phyloP scores from a whole-genome alignment of 495 filamentous ascomycete species.

The Opeltia flavorubescens region DNA sequence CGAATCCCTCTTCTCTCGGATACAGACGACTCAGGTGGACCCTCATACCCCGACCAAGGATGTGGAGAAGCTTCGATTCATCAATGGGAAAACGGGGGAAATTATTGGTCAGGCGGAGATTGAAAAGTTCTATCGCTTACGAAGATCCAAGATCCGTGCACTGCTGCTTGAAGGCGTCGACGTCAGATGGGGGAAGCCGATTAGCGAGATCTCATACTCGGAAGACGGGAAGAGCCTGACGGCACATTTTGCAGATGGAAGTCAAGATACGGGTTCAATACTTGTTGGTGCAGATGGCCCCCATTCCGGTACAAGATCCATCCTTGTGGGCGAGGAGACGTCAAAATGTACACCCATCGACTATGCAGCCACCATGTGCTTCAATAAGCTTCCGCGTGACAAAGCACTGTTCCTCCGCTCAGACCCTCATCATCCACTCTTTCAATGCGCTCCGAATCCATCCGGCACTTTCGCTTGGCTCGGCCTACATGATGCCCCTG shows the following conservation, averaged over 20 bases:
- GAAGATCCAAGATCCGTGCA: slow-evolving; percentile 20
- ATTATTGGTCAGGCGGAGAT: slow-evolving; percentile 17
- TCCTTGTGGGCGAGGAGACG: slow-evolving; percentile 5
- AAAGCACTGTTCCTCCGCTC: slow-evolving; percentile 1
- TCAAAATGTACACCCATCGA: not conserved
- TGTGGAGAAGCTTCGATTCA: slow-evolving; percentile 9
- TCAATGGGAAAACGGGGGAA: slow-evolving; percentile 30
- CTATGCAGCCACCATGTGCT: slow-evolving; percentile 1
- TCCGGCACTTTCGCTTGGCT: not conserved
- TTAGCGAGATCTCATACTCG: slow-evolving; percentile 5
- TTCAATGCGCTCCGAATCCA: not conserved
- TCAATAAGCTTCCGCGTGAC: not conserved
- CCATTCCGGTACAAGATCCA: slow-evolving; percentile 4
- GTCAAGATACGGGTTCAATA: slow-evolving; percentile 4
- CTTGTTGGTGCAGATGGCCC: slow-evolving; percentile 13
- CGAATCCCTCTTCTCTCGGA: slow-evolving; percentile 15
- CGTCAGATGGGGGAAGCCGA: slow-evolving; percentile 11
- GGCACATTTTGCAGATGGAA: slow-evolving; percentile 12
- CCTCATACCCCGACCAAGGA: slow-evolving; percentile 11
- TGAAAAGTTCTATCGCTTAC: slow-evolving; percentile 24
- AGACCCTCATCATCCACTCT: not conserved
- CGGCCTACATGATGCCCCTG: slow-evolving; percentile 23
- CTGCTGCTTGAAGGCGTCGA: slow-evolving; percentile 21
- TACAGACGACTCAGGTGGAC: slow-evolving; percentile 24
- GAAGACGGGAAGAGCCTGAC: slow-evolving; percentile 4